Evolutionary conservation across 2,329 filamentous ascomycete species (phyloP), one percentile per base, ranked within the genome.

Genomic region (Colletotrichum gigasporum): DNA sequence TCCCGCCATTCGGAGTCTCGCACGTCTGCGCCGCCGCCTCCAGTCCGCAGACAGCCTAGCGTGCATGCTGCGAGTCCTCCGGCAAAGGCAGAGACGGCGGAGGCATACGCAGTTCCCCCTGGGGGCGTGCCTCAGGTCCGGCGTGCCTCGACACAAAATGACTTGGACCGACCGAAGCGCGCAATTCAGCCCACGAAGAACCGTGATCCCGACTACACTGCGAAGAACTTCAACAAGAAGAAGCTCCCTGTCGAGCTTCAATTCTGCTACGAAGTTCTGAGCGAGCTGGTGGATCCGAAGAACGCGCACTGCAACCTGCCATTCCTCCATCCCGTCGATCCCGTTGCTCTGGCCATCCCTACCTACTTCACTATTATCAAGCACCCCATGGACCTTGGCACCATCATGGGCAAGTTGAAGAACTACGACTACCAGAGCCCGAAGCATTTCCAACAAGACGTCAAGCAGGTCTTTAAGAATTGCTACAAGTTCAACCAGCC

Each of bases 281-380:
- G 87, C 32, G 93, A 97, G 73, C 75, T 98, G 30, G 87, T 90
- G 76, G 91, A 93, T 74, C 78, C 85, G 1, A 94, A 92, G 75
- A 86, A 97, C 73, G 83, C 82, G 59, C 73, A 79, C 2, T 80
- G 90, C 69, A 93, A 93, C 42, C 84, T 85, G 58, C 90, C 92
- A 63, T 99, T 99, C 80, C 81, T 93, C 71, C 80, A 86, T 7
- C 92, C 96, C 0, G 96, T 99, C 18, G 96, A 99, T 74, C 94
- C 96, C 0, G 94, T 98, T 34, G 95, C 94, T 0, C 82, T 98
- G 56, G 94, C 95, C 74, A 97, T 98, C 64, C 96, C 96, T 1
- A 90, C 91, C 22, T 99, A 99, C 75, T 93, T 96, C 75, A 93
- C 91, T 72, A 83, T 98, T 66, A 94, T 99, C 80, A 98, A 97